Base-by-base conservation (phyloP, 1,284 basidiomycete species). In the Cryptococcus hybrid region DNA sequence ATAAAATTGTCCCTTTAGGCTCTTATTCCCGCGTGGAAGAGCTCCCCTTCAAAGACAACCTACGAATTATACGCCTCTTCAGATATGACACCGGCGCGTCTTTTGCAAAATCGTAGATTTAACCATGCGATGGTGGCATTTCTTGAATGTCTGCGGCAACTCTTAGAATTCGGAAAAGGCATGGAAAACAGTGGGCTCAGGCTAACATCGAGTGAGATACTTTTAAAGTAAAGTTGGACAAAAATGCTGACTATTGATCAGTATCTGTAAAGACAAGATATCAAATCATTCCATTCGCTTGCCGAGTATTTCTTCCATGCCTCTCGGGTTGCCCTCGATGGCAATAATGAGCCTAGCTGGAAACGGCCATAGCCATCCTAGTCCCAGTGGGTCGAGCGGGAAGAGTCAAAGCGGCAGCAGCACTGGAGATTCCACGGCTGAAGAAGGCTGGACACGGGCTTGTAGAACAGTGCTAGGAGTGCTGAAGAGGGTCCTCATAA, bases 91-190 rank as follows among this genome's bases (percentile, higher is more conserved):
- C 82, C 72, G 0, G 69, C 68, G 57, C 55, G 93, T 37, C 75
- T 99, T 13, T 80, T 98, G 45, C 94, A 98, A 73, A 96, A 96
- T 69, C 84, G 95, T 34, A 84, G 95, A 13, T 99, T 99, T 78
- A 95, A 98, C 77, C 85, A 89, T 63, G 96, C 89, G 2, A 95
- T 99, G 87, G 90, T 95, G 4, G 92, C 91, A 2, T 92, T 99
- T 66, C 82, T 99, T 47, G 93, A 97, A 62, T 97, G 94, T 71
- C 80, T 99, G 45, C 87, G 91, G 64, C 92, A 98, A 71, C 80
- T 97, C 42, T 86, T 90, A 74, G 92, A 95, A 54, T 85, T 86
- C 68, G 89, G 91, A 40, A 86, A 83, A 24, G 79, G 80, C 52
- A 80, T 94, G 47, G 89, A 11, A 84, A 24, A 79, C 80, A 52